These are phyloP conservation scores for Mucor irregularis DNA, from an alignment of 371 early-diverging fungal species.

Conservation along the genomic window DNA sequence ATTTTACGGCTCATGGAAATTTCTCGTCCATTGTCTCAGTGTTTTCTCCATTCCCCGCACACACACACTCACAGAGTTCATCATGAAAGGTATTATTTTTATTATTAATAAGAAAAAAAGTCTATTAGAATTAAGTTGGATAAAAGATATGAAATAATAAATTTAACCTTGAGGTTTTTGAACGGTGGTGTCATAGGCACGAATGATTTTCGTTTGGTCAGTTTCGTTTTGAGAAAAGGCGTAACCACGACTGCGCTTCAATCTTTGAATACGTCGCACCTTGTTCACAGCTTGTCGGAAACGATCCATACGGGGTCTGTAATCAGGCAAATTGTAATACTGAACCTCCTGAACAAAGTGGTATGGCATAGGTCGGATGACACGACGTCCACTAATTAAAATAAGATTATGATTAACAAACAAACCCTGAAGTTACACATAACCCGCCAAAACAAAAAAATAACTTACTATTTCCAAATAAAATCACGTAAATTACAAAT, in stretches of 20 bases:
- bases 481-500: slow-evolving; percentile 85
- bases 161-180: slow-evolving; percentile 77
- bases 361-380: slow-evolving; percentile 73
- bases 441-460: not conserved
- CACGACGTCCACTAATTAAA: slow-evolving; percentile 62
- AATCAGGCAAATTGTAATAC: slow-evolving; percentile 93
- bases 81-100: not conserved
- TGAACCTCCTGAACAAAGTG: slow-evolving; percentile 95
- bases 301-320: slow-evolving; percentile 90
- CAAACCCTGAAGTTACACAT: not conserved
- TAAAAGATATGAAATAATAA: too few species aligned
- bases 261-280: slow-evolving; percentile 85
- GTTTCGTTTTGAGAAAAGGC: slow-evolving; percentile 95
- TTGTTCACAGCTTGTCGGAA: slow-evolving; percentile 95
- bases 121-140: too few species aligned
- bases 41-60: not conserved
- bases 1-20: not conserved
- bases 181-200: slow-evolving; percentile 92
- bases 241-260: slow-evolving; percentile 88
- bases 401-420: not conserved
- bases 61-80: too few species aligned
- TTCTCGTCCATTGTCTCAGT: not conserved
- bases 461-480: slow-evolving; percentile 88
- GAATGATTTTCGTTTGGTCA: slow-evolving; percentile 90
- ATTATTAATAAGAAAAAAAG: too few species aligned